phyloP scores from a whole-genome alignment of 371 early-diverging fungal species.

The Mortierella sp. region DNA sequence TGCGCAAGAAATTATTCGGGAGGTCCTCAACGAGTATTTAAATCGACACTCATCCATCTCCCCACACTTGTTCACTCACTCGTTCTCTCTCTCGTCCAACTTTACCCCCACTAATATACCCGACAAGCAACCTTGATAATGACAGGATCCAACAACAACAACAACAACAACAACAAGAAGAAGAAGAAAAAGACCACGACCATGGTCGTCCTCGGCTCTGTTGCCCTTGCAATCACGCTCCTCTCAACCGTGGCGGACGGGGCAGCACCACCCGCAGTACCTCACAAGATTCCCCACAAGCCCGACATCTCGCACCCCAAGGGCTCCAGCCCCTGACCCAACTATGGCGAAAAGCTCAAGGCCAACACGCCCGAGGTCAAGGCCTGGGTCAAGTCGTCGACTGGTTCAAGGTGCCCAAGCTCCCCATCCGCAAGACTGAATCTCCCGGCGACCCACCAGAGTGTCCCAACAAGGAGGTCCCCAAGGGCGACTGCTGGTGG shows the following conservation, averaged over 20 bases:
- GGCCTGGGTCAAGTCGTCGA: conserved; percentile 42
- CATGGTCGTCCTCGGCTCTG: conserved; percentile 20
- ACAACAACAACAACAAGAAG: not conserved
- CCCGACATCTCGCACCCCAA: conserved; percentile 35
- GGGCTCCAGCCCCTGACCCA: conserved; percentile 40
- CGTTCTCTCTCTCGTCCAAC: not conserved
- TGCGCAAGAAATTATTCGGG: not conserved
- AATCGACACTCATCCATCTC: not conserved
- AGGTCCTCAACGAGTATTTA: not conserved
- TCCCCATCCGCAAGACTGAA: conserved; percentile 35
- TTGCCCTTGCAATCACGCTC: conserved; percentile 21
- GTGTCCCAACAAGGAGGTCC: conserved; percentile 29
- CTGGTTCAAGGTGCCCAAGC: conserved; percentile 56
- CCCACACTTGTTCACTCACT: not conserved
- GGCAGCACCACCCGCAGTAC: no score
- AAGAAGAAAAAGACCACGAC: conserved; percentile 19
- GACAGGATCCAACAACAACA: conserved; percentile 5
- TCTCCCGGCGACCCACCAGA: conserved; percentile 43
- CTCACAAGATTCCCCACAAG: conserved; percentile 21
- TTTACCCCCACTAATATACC: not conserved
- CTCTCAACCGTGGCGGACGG: not conserved
- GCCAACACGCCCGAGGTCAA: conserved; percentile 45
- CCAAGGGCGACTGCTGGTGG: conserved; percentile 64
- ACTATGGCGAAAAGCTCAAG: conserved; percentile 44
- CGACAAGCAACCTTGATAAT: not conserved